Evolutionary conservation across 306 rosid species (phyloP).

Genomic region (Ceratonia siliqua): DNA sequence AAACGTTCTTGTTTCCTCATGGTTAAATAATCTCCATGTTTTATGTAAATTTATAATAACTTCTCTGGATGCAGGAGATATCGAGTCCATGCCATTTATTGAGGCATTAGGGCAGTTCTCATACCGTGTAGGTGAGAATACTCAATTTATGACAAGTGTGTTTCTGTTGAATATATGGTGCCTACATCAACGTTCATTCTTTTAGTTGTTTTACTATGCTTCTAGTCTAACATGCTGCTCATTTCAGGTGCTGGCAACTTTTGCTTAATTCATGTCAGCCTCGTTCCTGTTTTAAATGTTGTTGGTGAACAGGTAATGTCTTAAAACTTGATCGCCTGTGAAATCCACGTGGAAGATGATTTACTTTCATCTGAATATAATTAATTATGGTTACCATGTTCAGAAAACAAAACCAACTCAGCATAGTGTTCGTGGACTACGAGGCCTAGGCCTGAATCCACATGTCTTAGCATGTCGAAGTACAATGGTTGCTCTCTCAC

Average conservation of each 20-base stretch:
- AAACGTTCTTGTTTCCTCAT: slow-evolving; percentile 26
- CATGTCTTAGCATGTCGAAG: slow-evolving; percentile 83
- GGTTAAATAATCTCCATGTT: slow-evolving; percentile 16
- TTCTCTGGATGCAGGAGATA: slow-evolving; percentile 65
- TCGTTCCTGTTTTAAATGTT: slow-evolving; percentile 81
- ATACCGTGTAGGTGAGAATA: slow-evolving; percentile 68
- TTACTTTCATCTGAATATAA: slow-evolving; percentile 30
- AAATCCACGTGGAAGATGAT: not conserved
- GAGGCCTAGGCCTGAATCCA: slow-evolving; percentile 79
- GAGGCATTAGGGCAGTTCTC: slow-evolving; percentile 86
- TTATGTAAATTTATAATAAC: slow-evolving; percentile 16
- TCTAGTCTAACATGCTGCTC: slow-evolving; percentile 14
- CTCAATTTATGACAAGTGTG: not conserved
- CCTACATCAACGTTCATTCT: not conserved
- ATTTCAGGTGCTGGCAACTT: slow-evolving; percentile 69
- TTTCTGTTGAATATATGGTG: slow-evolving; percentile 8
- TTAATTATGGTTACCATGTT: slow-evolving; percentile 24
- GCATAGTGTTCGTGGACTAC: slow-evolving; percentile 75
- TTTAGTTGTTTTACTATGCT: not conserved
- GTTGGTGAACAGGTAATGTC: slow-evolving; percentile 85
- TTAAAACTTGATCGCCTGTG: not conserved
- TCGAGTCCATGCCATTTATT: slow-evolving; percentile 81
- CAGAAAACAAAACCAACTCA: slow-evolving; percentile 93
- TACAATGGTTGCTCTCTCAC: slow-evolving; percentile 57
- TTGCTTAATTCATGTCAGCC: slow-evolving; percentile 84